Base-by-base conservation (phyloP, 2,329 filamentous ascomycete genomes). In the Colletotrichum salicis region DNA sequence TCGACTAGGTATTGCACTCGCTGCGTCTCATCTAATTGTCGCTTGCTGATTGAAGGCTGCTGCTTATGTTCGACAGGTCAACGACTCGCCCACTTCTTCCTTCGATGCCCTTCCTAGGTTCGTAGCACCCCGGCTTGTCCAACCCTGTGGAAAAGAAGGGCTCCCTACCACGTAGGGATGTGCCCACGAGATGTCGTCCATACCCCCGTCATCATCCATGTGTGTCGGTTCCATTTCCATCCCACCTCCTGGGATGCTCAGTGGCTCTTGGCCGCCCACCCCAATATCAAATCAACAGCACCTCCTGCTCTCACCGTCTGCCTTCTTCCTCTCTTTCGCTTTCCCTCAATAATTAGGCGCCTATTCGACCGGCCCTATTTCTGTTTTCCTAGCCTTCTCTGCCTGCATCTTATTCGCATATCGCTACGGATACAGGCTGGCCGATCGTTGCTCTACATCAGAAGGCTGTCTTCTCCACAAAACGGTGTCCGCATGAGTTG, bases 41-140 rank as follows among this genome's bases (percentile, higher is more conserved):
- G 52, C 22, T 24, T 55, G 52, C 24, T 29, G 19, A 48, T 48
- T 48, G 41, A 48, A n/a, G 22, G 22, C 24, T 29, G 64, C 64
- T 68, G 64, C 57, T 52, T 57, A 37, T 63, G 69, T 55, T 31
- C 24, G 19, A 55, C 60, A 55, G 52, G 13, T 27, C 22, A 55
- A 55, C 48, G 59, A 71, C 64, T 59, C 59, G 59, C 69, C 69
- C 65, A 60, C 69, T 69, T 71, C 65, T 69, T 71, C 59, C 65
- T 69, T 71, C 69, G 69, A 69, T 71, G 58, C 65, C 69, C 59
- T 71, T 64, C 69, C 59, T 63, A 64, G 69, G 69, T 71, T 71
- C 69, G 65, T 63, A 35, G 59, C 65, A 71, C 69, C 69, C 69
- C 54, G 65, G 69, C 58, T 69, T 62, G 69, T 59, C 65, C 65